A percentile compares a stretch with the other conserved stretches of the same genome.
phyloP scores from a whole-genome alignment of 2,329 filamentous ascomycete species.

The Epichloe aotearoae region DNA sequence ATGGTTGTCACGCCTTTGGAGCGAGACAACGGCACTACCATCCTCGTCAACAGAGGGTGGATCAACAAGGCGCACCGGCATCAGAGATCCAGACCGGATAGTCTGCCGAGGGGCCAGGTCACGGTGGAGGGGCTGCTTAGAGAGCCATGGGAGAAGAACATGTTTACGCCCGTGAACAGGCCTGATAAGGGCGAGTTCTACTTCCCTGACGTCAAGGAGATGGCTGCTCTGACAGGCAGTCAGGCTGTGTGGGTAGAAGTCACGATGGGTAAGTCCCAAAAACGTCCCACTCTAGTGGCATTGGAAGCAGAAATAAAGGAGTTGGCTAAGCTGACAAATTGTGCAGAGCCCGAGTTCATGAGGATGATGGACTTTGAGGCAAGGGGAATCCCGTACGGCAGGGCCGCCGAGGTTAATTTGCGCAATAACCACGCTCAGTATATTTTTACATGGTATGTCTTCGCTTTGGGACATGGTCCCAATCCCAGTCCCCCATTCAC shows the following conservation, averaged over 20 bases:
- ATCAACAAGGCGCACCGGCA: conserved; percentile 62
- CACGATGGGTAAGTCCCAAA: conserved; percentile 60
- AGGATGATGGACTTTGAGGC: conserved; percentile 60
- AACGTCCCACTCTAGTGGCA: too few relatives aligned
- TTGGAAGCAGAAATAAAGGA: too few relatives aligned
- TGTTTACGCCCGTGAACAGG: conserved; percentile 86
- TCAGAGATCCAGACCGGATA: conserved; percentile 51
- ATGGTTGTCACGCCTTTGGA: conserved; percentile 87
- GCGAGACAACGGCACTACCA: conserved; percentile 50
- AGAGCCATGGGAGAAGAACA: conserved; percentile 92
- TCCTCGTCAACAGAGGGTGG: conserved; percentile 87
- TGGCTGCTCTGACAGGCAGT: conserved; percentile 70
- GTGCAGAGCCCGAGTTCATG: conserved; percentile 64
- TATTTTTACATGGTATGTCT: conserved; percentile 87
- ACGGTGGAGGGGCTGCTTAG: conserved; percentile 72
- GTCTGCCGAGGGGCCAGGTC: conserved; percentile 57
- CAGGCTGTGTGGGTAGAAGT: conserved; percentile 92
- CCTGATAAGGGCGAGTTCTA: conserved; percentile 80
- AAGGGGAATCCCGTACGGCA: conserved; percentile 79
- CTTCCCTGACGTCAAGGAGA: conserved; percentile 86
- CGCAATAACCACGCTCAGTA: conserved; percentile 97
- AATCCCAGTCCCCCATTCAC: background rate
- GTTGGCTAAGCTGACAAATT: background rate
- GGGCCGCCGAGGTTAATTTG: conserved; percentile 79
- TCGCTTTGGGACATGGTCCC: too few relatives aligned